Percentiles rank a stretch among this genome's conserved stretches.
These are phyloP conservation scores for Geotrichum fermentans DNA, from an alignment of 1,139 yeast genomes.

Conservation along the genomic window DNA sequence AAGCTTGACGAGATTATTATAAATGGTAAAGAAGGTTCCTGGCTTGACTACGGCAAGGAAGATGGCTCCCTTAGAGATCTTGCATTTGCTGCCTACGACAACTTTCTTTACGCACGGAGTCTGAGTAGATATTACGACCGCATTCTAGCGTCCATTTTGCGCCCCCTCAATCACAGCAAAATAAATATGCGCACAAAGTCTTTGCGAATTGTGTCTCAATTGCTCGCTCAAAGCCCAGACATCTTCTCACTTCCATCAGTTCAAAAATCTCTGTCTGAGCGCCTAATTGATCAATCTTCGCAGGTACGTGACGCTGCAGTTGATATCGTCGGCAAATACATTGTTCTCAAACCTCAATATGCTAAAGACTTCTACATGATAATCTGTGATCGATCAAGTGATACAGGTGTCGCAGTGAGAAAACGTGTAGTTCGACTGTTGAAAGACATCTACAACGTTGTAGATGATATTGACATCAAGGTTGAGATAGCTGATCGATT, in stretches of 20 bases:
- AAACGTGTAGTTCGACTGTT: constrained; percentile 56
- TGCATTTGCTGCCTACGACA: constrained; percentile 18
- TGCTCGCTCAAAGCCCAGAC: constrained; percentile 50
- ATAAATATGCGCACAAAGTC: constrained; percentile 63
- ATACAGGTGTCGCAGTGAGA: constrained; percentile 61
- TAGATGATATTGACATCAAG: constrained; percentile 37
- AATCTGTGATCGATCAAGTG: constrained; percentile 49
- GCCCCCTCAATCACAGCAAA: constrained; percentile 48
- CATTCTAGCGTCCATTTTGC: constrained; percentile 48
- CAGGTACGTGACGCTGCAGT: constrained; percentile 72
- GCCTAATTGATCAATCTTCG: constrained; percentile 59
- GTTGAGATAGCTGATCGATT: constrained; percentile 48
- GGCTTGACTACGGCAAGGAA: constrained; percentile 18
- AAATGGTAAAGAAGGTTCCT: constrained; percentile 22
- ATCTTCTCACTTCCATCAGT: constrained; percentile 49
- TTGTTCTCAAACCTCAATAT: constrained; percentile 44
- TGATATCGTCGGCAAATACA: constrained; percentile 57
- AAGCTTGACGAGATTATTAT: constrained; percentile 13
- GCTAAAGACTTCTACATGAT: constrained; percentile 48
- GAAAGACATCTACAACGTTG: constrained; percentile 45
- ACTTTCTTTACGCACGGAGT: constrained; percentile 27
- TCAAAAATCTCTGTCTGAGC: constrained; percentile 48
- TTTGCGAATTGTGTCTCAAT: constrained; percentile 50
- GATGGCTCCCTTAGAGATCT: constrained; percentile 4
- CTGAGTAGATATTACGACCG: constrained; percentile 48